Evolutionary conservation across 2,329 filamentous ascomycete species (phyloP), one percentile per base, ranked within the genome.

Genomic region (Hypoxylon sp.): DNA sequence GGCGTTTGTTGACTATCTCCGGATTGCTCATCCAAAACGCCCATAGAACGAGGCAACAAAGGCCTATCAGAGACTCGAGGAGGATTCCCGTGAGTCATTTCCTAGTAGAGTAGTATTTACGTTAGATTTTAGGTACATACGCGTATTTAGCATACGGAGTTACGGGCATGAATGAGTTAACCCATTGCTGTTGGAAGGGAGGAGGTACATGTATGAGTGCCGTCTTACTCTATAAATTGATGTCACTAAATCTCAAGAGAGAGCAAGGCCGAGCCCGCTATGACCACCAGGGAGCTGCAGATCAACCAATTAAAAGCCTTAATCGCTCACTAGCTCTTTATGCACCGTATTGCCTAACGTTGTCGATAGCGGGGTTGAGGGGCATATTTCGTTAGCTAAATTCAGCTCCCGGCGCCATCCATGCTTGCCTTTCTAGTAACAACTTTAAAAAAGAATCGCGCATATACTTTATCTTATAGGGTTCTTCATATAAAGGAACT

Each of bases 351-450:
- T 21, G 46, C 8, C 4, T 27, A 17, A 17, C 19, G 21, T 39
- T 24, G 13, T 57, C 6, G 42, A 65, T 60, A 32, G 64, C 55
- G 68, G 68, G 65, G 61, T 65, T 47, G 65, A 68, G 68, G 65
- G 65, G 68, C 61, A 70, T 53, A 70, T 53, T 56, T 51, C 46
- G 13, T 59, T 50, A 42, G 3, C 7, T 17, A 17, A 8, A 35
- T 42, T 51, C 6, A 21, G 8, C 19, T n/a, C 24, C 24, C 4
- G 6, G 13, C 11, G 11, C 37, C 47, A 53, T 32, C 31, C 39
- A 3, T n/a, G 5, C 17, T 15, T 54, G 32, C 21, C 35, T 15
- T n/a, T 37, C 19, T 39, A 17, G 8, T 39, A 37, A 2, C 15
- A 53, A 32, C 24, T 51, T 17, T 15, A 2, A 17, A 48, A 48